Percentiles rank a stretch among this genome's conserved stretches.
phyloP scores from a whole-genome alignment of 331 rosid species.

The Saraca asoca region DNA sequence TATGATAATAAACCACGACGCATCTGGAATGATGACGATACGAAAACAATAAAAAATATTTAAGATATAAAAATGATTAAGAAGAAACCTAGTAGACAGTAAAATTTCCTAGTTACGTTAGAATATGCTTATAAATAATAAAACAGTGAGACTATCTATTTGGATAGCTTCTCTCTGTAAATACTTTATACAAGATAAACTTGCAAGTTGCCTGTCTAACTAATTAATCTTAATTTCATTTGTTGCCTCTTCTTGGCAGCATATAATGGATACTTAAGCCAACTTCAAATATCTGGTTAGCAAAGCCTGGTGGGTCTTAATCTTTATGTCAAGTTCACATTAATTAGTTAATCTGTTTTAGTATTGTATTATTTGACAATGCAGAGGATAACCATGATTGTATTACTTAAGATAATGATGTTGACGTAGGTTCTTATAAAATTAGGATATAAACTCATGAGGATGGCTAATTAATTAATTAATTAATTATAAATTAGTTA shows the following conservation, averaged over 20 bases:
- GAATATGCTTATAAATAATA: too few relatives aligned
- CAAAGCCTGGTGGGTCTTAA: not conserved
- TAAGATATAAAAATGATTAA: too few relatives aligned
- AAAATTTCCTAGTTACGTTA: too few relatives aligned
- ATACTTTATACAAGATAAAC: too few relatives aligned
- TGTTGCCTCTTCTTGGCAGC: not conserved
- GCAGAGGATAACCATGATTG: not conserved
- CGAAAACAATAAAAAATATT: too few relatives aligned
- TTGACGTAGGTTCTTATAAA: not conserved
- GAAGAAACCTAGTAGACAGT: too few relatives aligned
- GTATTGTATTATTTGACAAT: not conserved
- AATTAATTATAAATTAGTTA: not conserved
- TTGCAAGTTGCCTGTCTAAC: too few relatives aligned
- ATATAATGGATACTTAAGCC: not conserved
- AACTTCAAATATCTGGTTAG: not conserved
- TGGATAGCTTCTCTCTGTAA: too few relatives aligned
- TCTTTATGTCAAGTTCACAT: not conserved
- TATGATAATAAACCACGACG: too few relatives aligned
- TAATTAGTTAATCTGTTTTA: not conserved
- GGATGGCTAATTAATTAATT: not conserved
- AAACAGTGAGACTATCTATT: too few relatives aligned
- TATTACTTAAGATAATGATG: slow-evolving; percentile 7
- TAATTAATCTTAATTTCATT: too few relatives aligned
- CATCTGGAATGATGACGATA: too few relatives aligned
- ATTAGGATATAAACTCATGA: not conserved